A percentile compares a stretch with the other conserved stretches of the same genome.
These are phyloP conservation scores for Xerocomus minutiporus DNA, from an alignment of 1,284 basidiomycete species.

Conservation along the genomic window DNA sequence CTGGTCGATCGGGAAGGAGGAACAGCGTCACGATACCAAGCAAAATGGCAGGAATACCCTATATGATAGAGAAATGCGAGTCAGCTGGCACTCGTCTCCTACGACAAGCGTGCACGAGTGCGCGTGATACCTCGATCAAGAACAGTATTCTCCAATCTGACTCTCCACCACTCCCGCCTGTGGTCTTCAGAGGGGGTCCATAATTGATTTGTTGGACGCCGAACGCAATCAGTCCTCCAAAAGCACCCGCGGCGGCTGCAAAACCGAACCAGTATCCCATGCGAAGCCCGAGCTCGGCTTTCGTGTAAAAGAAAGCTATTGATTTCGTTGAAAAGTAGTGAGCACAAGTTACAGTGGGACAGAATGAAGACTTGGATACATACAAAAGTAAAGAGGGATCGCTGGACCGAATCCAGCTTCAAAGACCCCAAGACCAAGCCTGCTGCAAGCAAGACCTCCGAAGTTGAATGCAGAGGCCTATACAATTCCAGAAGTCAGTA, in stretches of 20 bases:
- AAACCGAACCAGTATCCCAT: conserved; percentile 80
- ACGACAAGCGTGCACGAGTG: background rate
- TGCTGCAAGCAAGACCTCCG: conserved; percentile 49
- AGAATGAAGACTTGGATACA: conserved; percentile 21
- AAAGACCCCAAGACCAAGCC: conserved; percentile 64
- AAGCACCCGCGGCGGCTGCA: conserved; percentile 74
- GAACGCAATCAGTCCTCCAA: conserved; percentile 74
- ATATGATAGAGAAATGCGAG: background rate
- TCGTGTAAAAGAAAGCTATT: conserved; percentile 70
- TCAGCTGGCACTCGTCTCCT: background rate
- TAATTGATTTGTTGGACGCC: conserved; percentile 58
- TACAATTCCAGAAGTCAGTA: background rate
- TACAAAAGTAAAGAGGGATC: conserved; percentile 73
- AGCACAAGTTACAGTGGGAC: background rate
- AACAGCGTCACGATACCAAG: conserved; percentile 66
- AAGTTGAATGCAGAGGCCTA: conserved; percentile 62
- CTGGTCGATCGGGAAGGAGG: conserved; percentile 74
- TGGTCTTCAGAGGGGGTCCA: conserved; percentile 19
- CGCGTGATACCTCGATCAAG: conserved; percentile 60
- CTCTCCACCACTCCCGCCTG: conserved; percentile 25
- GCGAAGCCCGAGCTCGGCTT: conserved; percentile 64
- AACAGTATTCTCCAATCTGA: conserved; percentile 64
- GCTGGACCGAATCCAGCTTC: conserved; percentile 72
- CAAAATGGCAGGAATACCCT: conserved; percentile 65
- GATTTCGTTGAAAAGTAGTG: background rate